Evolutionary conservation across 768 basidiomycete genomes (phyloP), one percentile per base, ranked within the genome.

Genomic region (Trametopsis cervina): DNA sequence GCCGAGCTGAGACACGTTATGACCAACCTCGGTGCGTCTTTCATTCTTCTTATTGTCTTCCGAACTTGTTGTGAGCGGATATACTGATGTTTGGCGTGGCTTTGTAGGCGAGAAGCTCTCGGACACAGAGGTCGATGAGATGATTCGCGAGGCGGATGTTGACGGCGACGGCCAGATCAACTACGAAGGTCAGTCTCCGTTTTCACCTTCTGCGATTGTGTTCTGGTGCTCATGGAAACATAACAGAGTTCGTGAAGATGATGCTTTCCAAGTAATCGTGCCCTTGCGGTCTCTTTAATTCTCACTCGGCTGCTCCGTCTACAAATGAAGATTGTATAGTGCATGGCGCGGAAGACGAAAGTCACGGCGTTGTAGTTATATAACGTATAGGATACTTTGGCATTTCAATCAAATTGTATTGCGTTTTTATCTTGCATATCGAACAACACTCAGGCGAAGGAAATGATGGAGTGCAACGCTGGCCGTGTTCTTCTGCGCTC

Each of bases 111-210:
- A 94, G 74, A 92, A 91, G 66, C 72, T 93, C 49, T 76, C 87
- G 11, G 90, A 93, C 54, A 73, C 61, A 6, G 92, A 95, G 67
- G 90, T 94, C 54, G 87, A 90, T 52, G 92, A 94, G 74, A 94
- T 96, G 92, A 96, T 96, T 63, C 83, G 91, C 46, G 93, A 96
- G 69, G 93, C 92, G 48, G 92, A 96, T 63, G 76, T 90, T 43
- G 90, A 96, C 61, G 92, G 93, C 44, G 89, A 92, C 64, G 90
- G 90, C n/a, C 88, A 90, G 69, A 88, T 89, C 69, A 85, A 89
- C 68, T 91, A 88, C 62, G 82, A 87, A 1, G 85, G 85, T 84
- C 50, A 48, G 76, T 60, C 18, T 39, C 29, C 2, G 7, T 33
- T 33, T 33, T 33, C 29, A 7, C 29, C 29, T 15, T 33, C 15